A percentile compares a stretch with the other conserved stretches of the same genome.
Conservation (phyloP, 1,139 yeast genomes). For the Hansenula lynferdii region DNA sequence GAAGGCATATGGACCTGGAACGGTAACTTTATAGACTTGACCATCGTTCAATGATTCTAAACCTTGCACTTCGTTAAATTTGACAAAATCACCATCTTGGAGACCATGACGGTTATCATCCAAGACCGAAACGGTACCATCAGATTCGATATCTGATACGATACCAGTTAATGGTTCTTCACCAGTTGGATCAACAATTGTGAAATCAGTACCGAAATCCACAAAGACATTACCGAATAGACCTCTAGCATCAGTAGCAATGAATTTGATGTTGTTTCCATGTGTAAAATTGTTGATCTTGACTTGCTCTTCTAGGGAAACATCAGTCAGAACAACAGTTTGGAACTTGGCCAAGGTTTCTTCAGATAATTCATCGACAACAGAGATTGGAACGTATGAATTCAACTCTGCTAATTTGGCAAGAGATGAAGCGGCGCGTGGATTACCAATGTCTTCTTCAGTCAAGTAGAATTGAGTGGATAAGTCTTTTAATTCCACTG, state of each 20-base stretch:
- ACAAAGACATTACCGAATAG: constrained; percentile 86
- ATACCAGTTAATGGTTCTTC: constrained; percentile 89
- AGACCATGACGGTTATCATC: constrained; percentile 92
- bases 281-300: constrained; percentile 76
- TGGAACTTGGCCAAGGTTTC: constrained; percentile 55
- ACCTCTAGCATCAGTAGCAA: constrained; percentile 80
- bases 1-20: constrained; percentile 91
- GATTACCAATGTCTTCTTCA: constrained; percentile 63
- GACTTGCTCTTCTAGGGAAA: constrained; percentile 69
- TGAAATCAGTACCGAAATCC: constrained; percentile 81
- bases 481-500: constrained; percentile 64
- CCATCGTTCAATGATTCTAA: constrained; percentile 61
- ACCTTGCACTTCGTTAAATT: constrained; percentile 85
- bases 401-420: constrained; percentile 75
- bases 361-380: constrained; percentile 49
- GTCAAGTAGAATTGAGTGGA: constrained; percentile 85
- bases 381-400: constrained; percentile 83
- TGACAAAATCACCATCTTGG: constrained; percentile 88
- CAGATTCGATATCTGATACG: constrained; percentile 79
- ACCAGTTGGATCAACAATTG: constrained; percentile 81
- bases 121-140: constrained; percentile 89
- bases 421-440: constrained; percentile 71
- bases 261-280: constrained; percentile 66
- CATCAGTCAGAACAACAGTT: constrained; percentile 74
- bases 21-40: constrained; percentile 68